Evolutionary conservation across 805 yeast species (phyloP), one percentile per base, ranked within the genome.

Genomic region (Teunomyces kruisii): DNA sequence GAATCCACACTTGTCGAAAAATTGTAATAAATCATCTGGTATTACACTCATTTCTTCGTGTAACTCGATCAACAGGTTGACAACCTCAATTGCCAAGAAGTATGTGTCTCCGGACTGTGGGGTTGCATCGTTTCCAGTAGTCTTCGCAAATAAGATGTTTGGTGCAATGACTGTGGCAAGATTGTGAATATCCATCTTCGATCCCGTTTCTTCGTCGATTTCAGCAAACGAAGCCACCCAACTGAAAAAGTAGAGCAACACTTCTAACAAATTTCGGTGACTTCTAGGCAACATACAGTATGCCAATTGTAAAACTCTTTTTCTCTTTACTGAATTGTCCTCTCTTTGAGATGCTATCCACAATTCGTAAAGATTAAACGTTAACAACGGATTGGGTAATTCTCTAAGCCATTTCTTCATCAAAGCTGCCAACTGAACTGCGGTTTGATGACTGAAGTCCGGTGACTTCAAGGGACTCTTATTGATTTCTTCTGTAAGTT

Each of bases 181-280:
- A 62, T 94, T 94, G 61, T 90, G 96, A 28, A 87, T 80, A 61
- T 92, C 97, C 99, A 94, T 94, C 68, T 92, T 94, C 3, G 97
- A 89, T 0, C 78, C 78, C 16, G 82, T 80, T 53, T 87, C 91
- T 55, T 89, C 95, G 58, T 90, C 97, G 49, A 91, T 81, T 54
- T 88, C 91, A 1, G 97, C 87, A 68, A 94, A 94, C 2, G 98
- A 88, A 0, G 98, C 89, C 2, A 91, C 92, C 98, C 98, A 94
- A 64, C 84, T 84, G 59, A 94, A 79, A 63, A 94, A 94, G 47
- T 84, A 82, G 27, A 91, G 72, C 33, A 94, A 68, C 2, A 91
- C 96, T 61, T 94, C 98, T 30, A 91, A 73, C 39, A 89, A 74
- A 61, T 90, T 96, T 46, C 99, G 77, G 59, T 91, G 86, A 15